Evolutionary conservation across 2,329 filamentous ascomycete species (phyloP), one percentile per base, ranked within the genome.

Genomic region (Hypoxylon sp.): DNA sequence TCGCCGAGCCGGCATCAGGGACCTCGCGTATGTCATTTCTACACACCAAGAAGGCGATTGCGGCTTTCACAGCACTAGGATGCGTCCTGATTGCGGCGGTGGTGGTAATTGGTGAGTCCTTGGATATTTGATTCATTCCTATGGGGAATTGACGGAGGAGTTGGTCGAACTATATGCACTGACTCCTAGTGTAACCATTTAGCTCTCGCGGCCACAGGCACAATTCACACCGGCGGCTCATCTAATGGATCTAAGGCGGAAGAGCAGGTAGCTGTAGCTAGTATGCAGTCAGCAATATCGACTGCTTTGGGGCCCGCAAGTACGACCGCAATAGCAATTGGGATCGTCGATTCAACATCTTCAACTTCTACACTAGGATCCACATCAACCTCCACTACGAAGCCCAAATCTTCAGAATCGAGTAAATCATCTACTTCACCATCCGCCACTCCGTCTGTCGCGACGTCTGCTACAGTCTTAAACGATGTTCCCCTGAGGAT

Each of bases 401-500:
- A 11, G 21, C 34, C 30, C 43, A 50, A 34, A 32, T 49, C 65
- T 14, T 51, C 57, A 3, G 21, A 45, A 17, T 48, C 55, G 10
- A 21, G 53, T 9, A 49, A 50, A 14, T 30, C 41, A 17, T 62
- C 63, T 23, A 14, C 51, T 19, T 53, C 62, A 2, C 41, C 41
- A 41, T 59, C 63, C 14, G 46, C 55, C 2, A 60, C 60, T 6
- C 45, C 65, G 23, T 51, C 65, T 7, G 25, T 23, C 2, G 45
- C 17, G 13, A 43, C 38, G 19, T 63, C 63, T 3, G 59, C 56
- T 5, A 28, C 57, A n/a, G 51, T 9, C 21, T 32, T 63, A 13
- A 59, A 36, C 21, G 38, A 58, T 77, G 92, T 67, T 49, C 71
- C 73, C 3, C 61, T 75, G 25, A 60, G 73, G 41, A 74, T 75